A percentile compares a stretch with the other conserved stretches of the same genome.
phyloP scores from a whole-genome alignment of 331 rosid species.

The Malus hybrid region DNA sequence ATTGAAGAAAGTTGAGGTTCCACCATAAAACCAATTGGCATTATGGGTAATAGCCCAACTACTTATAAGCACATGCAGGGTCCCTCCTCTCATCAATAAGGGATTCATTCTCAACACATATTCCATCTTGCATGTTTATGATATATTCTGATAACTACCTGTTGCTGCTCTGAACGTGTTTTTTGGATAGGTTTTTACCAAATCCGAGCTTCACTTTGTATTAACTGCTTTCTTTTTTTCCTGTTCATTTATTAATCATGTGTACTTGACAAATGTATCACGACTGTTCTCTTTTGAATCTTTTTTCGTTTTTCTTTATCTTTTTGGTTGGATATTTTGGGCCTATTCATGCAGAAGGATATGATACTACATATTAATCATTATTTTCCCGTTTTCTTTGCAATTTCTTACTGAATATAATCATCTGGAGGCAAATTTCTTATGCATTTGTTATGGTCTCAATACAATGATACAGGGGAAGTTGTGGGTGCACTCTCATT shows the following conservation, averaged over 20 bases:
- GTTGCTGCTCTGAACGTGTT: not conserved
- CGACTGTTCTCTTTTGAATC: not conserved
- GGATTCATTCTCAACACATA: too few species aligned
- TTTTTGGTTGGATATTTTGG: not conserved
- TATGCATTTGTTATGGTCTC: not conserved
- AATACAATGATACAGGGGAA: conserved; percentile 54
- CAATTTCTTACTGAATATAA: not conserved
- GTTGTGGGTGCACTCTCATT: conserved; percentile 85
- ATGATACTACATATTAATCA: not conserved
- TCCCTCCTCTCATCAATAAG: too few species aligned
- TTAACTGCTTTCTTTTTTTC: not conserved
- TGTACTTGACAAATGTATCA: not conserved
- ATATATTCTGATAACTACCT: not conserved
- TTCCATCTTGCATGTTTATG: not conserved
- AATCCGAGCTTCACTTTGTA: not conserved
- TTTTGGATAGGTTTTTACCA: not conserved
- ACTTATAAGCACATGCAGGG: too few species aligned
- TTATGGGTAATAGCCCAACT: too few species aligned
- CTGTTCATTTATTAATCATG: not conserved
- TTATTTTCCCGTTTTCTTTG: not conserved
- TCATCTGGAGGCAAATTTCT: not conserved
- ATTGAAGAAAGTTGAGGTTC: too few species aligned
- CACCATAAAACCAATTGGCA: too few species aligned
- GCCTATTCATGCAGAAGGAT: not conserved
- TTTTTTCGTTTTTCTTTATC: too few species aligned